Conservation (phyloP, 371 early-diverging fungal genomes). For the Mortierella sp. region DNA sequence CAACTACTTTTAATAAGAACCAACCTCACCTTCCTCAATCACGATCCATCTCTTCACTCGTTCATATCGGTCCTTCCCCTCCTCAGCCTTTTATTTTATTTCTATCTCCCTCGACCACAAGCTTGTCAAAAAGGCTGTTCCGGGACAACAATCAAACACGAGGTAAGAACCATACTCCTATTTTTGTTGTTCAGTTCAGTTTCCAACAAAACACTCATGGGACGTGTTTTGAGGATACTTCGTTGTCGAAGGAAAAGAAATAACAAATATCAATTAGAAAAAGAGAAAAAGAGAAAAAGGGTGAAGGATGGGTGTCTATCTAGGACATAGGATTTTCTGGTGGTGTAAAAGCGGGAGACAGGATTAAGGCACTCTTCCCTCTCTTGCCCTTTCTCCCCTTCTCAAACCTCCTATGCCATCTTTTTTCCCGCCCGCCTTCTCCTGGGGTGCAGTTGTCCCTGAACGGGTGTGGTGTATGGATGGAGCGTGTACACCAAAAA, state of each 20-base stretch:
- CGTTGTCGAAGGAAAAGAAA: not conserved
- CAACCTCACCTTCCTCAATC: not conserved
- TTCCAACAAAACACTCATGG: not conserved
- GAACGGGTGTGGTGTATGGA: not conserved
- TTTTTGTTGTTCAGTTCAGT: not conserved
- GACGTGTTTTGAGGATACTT: not conserved
- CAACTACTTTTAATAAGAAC: too few relatives aligned
- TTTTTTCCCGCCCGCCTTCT: not conserved
- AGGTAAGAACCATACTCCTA: not conserved
- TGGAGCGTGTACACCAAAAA: not conserved
- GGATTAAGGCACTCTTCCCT: not conserved
- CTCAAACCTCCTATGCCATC: not conserved
- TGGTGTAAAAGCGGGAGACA: not conserved
- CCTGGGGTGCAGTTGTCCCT: constrained; percentile 7
- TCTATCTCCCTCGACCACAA: not conserved
- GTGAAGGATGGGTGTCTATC: not conserved
- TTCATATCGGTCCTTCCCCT: not conserved
- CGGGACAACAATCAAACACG: not conserved
- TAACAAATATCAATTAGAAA: not conserved
- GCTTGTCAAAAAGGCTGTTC: not conserved
- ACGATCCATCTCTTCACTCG: not conserved
- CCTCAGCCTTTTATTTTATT: not conserved
- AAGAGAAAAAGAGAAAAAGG: not conserved
- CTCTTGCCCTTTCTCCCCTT: not conserved
- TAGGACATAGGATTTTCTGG: not conserved